phyloP scores from a whole-genome alignment of 805 yeast species.

The Suhomyces emberorum region DNA sequence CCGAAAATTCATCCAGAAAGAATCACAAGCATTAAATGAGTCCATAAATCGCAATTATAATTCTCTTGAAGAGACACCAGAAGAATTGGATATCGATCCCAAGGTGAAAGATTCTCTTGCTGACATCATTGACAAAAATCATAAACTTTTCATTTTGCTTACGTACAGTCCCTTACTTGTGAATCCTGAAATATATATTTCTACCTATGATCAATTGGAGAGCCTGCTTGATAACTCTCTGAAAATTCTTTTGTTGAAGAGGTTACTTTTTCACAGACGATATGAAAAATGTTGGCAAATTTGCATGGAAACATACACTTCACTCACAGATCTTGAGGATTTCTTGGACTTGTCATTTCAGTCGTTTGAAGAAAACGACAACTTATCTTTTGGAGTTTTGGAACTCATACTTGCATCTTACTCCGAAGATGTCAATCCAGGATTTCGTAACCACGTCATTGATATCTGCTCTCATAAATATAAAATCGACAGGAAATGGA shows the following conservation, averaged over 20 bases:
- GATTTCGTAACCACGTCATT: slow-evolving; percentile 11
- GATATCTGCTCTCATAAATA: slow-evolving; percentile 12
- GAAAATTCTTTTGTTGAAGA: slow-evolving; percentile 21
- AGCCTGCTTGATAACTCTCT: slow-evolving; percentile 17
- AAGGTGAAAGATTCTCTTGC: slow-evolving; percentile 16
- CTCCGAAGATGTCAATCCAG: slow-evolving; percentile 1
- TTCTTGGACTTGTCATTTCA: slow-evolving; percentile 25
- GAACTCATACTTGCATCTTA: slow-evolving; percentile 22
- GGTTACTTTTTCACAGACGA: slow-evolving; percentile 30
- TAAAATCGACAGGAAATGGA: slow-evolving; percentile 6
- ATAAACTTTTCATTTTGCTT: slow-evolving; percentile 26
- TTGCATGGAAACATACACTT: slow-evolving; percentile 21
- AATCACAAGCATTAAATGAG: slow-evolving; percentile 9
- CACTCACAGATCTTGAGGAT: slow-evolving; percentile 38
- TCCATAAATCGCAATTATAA: slow-evolving; percentile 7
- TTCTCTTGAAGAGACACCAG: background rate
- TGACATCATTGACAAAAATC: slow-evolving; percentile 26
- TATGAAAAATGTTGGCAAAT: slow-evolving; percentile 31
- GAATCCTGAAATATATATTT: slow-evolving; percentile 24
- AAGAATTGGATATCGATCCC: slow-evolving; percentile 9
- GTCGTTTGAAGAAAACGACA: slow-evolving; percentile 15
- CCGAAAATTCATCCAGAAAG: slow-evolving; percentile 9
- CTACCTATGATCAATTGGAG: slow-evolving; percentile 15
- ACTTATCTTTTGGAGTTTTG: slow-evolving; percentile 24
- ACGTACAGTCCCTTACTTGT: slow-evolving; percentile 32